phyloP scores from a whole-genome alignment of 2,329 filamentous ascomycete genomes.

The Stagonosporopsis vannaccii region DNA sequence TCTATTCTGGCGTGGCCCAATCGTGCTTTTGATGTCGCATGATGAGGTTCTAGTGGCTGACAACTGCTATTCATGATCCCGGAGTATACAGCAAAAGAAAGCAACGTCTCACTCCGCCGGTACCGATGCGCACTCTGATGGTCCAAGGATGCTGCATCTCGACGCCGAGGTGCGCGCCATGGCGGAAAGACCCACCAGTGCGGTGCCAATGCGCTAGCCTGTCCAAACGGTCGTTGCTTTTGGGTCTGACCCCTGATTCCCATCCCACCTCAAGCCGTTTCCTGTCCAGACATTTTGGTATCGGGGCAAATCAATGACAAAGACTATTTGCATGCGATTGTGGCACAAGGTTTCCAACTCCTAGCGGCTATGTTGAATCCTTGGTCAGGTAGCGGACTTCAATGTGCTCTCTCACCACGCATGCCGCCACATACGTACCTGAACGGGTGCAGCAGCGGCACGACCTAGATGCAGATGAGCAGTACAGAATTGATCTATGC shows the following conservation, averaged over 20 bases:
- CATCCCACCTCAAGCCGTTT: constrained; percentile 14
- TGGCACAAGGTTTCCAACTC: not conserved
- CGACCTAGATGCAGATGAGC: not conserved
- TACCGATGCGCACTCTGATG: constrained; percentile 5
- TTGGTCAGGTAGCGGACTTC: no score
- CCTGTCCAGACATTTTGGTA: not conserved
- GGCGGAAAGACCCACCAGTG: constrained; percentile 12
- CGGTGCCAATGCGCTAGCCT: constrained; percentile 3
- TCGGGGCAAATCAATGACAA: constrained; percentile 3
- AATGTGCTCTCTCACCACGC: not conserved
- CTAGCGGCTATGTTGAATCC: not conserved
- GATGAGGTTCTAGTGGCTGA: constrained; percentile 4
- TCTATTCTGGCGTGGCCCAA: constrained; percentile 5
- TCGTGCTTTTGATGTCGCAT: constrained; percentile 17
- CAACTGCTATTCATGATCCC: constrained; percentile 12
- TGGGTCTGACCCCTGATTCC: constrained; percentile 11
- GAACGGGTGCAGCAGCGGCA: not conserved
- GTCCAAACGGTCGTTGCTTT: constrained; percentile 13
- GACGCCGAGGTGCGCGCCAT: constrained; percentile 16
- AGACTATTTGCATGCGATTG: not conserved
- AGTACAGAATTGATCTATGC: not conserved
- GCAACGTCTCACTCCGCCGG: constrained; percentile 12
- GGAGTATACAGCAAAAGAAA: constrained; percentile 13
- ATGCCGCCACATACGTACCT: not conserved
- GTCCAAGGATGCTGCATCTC: constrained; percentile 9